Conservation (phyloP, 192 early-diverging fungal genomes). For the Dimargaris xerosporica region DNA sequence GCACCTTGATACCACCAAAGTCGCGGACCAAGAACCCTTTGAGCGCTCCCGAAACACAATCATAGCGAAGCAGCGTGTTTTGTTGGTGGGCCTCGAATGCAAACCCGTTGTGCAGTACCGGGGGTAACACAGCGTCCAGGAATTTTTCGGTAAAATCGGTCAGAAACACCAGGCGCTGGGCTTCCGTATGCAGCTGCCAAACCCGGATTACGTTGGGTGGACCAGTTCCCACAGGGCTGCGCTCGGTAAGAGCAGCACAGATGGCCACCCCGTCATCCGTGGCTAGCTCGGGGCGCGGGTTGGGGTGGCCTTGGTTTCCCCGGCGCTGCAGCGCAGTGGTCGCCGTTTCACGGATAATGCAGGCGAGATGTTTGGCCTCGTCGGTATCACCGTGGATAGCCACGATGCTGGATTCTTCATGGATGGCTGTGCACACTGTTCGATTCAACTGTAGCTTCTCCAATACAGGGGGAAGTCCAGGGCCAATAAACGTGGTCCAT, state of each 20-base stretch:
- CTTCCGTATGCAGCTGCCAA: slow-evolving; percentile 27
- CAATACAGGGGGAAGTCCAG: slow-evolving; percentile 32
- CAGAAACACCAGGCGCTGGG: slow-evolving; percentile 30
- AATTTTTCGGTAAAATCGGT: slow-evolving; percentile 27
- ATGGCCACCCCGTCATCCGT: slow-evolving; percentile 30
- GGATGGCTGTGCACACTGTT: slow-evolving; percentile 28
- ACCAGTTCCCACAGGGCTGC: slow-evolving; percentile 14
- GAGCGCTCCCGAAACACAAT: slow-evolving; percentile 27
- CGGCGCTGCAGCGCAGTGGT: slow-evolving; percentile 10
- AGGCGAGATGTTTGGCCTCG: slow-evolving; percentile 44
- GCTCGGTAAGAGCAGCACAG: slow-evolving; percentile 37
- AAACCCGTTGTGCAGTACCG: slow-evolving; percentile 39
- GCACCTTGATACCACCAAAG: slow-evolving; percentile 52
- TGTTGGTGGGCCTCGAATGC: slow-evolving; percentile 52
- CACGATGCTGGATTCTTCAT: slow-evolving; percentile 36
- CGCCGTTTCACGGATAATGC: slow-evolving; percentile 35
- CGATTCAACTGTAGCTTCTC: slow-evolving; percentile 24
- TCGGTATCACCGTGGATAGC: slow-evolving; percentile 34
- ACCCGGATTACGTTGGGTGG: slow-evolving; percentile 24
- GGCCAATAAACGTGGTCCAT: slow-evolving; percentile 39
- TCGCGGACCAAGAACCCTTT: slow-evolving; percentile 47
- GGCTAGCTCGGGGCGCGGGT: slow-evolving; percentile 8
- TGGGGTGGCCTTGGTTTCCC: no score
- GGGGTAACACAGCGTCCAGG: slow-evolving; percentile 42
- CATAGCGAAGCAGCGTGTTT: slow-evolving; percentile 40